These are phyloP conservation scores for Pestalotiopsis sp. DNA, from an alignment of 2,329 filamentous ascomycete genomes.

Conservation along the genomic window DNA sequence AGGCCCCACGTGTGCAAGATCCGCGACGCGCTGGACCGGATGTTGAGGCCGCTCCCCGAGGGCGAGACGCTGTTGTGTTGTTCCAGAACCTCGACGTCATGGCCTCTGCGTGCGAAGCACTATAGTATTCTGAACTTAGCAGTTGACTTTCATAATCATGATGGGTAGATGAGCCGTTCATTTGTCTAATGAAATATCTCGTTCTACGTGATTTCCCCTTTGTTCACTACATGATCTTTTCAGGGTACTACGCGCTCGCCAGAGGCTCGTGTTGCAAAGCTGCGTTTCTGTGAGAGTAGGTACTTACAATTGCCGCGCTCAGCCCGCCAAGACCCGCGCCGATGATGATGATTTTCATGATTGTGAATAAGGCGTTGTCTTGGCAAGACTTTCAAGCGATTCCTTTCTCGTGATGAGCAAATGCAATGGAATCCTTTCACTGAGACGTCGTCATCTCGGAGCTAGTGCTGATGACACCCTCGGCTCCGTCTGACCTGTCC, in stretches of 20 bases:
- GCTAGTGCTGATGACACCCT: background rate
- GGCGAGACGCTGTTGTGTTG: background rate
- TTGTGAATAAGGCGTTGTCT: background rate
- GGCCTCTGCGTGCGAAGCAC: slow-evolving; percentile 11
- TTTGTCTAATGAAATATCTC: background rate
- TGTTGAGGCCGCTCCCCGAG: slow-evolving; percentile 6
- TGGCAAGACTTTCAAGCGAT: background rate
- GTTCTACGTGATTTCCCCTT: background rate
- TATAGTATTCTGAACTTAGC: background rate
- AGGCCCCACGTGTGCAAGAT: slow-evolving; percentile 13
- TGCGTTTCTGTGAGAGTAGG: background rate
- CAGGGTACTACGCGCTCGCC: background rate
- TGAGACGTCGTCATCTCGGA: background rate
- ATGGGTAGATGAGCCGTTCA: background rate
- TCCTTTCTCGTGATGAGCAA: background rate
- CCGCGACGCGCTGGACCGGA: slow-evolving; percentile 9
- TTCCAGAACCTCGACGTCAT: slow-evolving; percentile 14
- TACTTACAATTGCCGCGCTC: slow-evolving; percentile 7
- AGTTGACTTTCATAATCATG: background rate
- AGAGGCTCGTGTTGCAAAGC: background rate
- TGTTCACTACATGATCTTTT: background rate
- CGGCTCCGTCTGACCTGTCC: background rate
- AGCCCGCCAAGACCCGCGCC: slow-evolving; percentile 15
- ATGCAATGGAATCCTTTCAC: background rate
- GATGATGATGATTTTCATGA: slow-evolving; percentile 14